phyloP scores from a whole-genome alignment of 2,329 filamentous ascomycete species.

The Pestalotiopsis sp. region DNA sequence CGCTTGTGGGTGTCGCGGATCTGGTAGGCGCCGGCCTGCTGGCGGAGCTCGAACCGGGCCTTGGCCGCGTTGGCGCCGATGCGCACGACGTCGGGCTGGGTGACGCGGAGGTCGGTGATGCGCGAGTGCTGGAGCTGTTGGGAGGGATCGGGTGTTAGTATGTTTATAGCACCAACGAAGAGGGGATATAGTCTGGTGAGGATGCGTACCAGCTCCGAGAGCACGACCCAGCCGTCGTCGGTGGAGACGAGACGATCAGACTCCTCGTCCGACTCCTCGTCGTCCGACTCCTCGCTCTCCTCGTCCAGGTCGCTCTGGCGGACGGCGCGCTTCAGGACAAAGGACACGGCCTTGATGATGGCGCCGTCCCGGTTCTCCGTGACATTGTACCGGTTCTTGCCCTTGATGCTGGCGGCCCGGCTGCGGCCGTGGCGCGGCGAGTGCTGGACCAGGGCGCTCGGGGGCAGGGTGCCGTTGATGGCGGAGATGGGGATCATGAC shows the following conservation, averaged over 20 bases:
- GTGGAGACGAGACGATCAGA: slow-evolving; percentile 33
- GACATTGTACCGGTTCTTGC: slow-evolving; percentile 40
- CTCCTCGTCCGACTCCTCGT: slow-evolving; percentile 27
- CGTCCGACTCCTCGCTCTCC: slow-evolving; percentile 34
- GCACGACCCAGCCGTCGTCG: slow-evolving; percentile 40
- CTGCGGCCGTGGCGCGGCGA: slow-evolving; percentile 38
- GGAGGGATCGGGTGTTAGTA: slow-evolving; percentile 7
- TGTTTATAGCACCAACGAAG: not conserved
- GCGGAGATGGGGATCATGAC: slow-evolving; percentile 34
- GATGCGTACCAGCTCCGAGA: slow-evolving; percentile 37
- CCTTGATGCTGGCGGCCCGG: slow-evolving; percentile 38
- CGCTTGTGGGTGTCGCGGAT: slow-evolving; percentile 33
- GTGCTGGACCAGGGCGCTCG: slow-evolving; percentile 34
- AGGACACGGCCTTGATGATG: slow-evolving; percentile 41
- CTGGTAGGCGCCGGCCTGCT: slow-evolving; percentile 31
- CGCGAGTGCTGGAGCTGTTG: slow-evolving; percentile 35
- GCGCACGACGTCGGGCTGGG: slow-evolving; percentile 34
- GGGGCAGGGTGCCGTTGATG: slow-evolving; percentile 36
- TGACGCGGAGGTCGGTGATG: slow-evolving; percentile 34
- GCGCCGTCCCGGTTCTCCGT: slow-evolving; percentile 40
- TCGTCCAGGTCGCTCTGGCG: slow-evolving; percentile 7
- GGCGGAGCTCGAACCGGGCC: slow-evolving; percentile 35
- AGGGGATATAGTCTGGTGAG: slow-evolving; percentile 10
- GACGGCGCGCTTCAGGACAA: slow-evolving; percentile 40
- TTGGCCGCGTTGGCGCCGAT: slow-evolving; percentile 35